These are phyloP conservation scores for Cutaneotrichosporon cavernicola DNA, from an alignment of 1,284 basidiomycete species.

Conservation along the genomic window DNA sequence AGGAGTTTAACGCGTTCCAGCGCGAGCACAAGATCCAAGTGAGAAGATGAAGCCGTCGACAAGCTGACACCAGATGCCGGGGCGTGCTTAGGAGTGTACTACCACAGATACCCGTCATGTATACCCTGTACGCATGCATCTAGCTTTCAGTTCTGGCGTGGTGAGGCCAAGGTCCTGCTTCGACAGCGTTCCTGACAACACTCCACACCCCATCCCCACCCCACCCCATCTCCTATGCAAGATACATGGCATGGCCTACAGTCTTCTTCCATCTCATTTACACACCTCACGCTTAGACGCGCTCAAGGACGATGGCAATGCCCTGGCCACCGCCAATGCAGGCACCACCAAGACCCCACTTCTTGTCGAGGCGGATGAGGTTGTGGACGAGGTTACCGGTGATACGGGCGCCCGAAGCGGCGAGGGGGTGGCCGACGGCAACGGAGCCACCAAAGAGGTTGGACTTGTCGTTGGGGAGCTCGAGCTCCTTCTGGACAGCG, in stretches of 20 bases:
- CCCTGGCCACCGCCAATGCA: conserved; percentile 58
- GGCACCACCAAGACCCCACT: conserved; percentile 59
- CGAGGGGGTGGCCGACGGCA: conserved; percentile 60
- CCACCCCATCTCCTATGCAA: neutral
- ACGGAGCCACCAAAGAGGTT: conserved; percentile 58
- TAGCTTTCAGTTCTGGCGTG: neutral
- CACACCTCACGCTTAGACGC: conserved; percentile 15
- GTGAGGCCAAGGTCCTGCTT: neutral
- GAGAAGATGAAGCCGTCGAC: conserved; percentile 6
- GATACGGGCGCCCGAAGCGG: conserved; percentile 58
- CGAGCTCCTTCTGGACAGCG: conserved; percentile 58
- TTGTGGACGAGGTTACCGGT: conserved; percentile 59
- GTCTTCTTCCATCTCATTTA: neutral
- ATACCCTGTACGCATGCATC: conserved; percentile 14
- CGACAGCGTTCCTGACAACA: too few relatives aligned
- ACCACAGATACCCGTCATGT: conserved; percentile 23
- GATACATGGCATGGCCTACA: conserved; percentile 8
- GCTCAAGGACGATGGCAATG: conserved; percentile 49
- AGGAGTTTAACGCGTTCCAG: conserved; percentile 79
- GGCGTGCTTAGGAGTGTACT: conserved; percentile 13
- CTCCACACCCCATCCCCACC: neutral
- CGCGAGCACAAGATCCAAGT: conserved; percentile 73
- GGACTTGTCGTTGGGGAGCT: conserved; percentile 58
- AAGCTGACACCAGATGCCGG: conserved; percentile 19
- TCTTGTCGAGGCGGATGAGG: conserved; percentile 57